Base-by-base conservation (phyloP, 164 flowering plant species). In the Piper betle region DNA sequence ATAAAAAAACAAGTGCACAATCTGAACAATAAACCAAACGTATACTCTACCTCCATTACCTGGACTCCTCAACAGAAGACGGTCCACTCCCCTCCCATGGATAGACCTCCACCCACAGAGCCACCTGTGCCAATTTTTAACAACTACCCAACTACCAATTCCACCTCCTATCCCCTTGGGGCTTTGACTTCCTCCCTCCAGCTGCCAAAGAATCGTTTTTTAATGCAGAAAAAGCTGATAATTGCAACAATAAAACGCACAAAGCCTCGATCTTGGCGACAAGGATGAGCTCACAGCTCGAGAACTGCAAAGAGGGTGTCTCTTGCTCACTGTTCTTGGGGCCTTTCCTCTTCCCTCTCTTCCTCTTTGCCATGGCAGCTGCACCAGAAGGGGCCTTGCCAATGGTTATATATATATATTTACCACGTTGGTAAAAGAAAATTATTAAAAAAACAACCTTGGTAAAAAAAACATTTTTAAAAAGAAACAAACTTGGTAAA, bases 231-330 rank as follows among this genome's bases (percentile, higher is more conserved):
- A 13, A 11, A 43, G 63, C 52, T 20, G 60, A 4, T 8, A 58
- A 43, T 62, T 41, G 20, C 25, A 20, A 25, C 41, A 16, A 43
- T 2, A 62, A n/a, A 33, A 43, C n/a, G 59, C 39, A 43, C 42
- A 58, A 63, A 55, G 59, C 72, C 73, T 78, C 57, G 83, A 66
- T 72, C 57, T 63, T 68, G 77, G 84, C 62, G 81, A 75, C 69
- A 39, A 61, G 57, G 39, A 55, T 3, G 71, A 75, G 82, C 77
- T 71, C 73, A 68, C 54, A 37, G 57, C 66, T 53, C 71, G 63
- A 70, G 71, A 73, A 52, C 57, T 66, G 48, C 66, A 61, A 43
- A 52, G 37, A 55, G 41, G 64, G 37, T 63, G 55, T 37, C 53
- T 57, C 59, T 42, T 16, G 13, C 2, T 16, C 41, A 52, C 62